Percentiles rank a stretch among this genome's conserved stretches.
Evolutionary conservation across 2,329 filamentous ascomycete species (phyloP).

Genomic region (Metarhizium album): DNA sequence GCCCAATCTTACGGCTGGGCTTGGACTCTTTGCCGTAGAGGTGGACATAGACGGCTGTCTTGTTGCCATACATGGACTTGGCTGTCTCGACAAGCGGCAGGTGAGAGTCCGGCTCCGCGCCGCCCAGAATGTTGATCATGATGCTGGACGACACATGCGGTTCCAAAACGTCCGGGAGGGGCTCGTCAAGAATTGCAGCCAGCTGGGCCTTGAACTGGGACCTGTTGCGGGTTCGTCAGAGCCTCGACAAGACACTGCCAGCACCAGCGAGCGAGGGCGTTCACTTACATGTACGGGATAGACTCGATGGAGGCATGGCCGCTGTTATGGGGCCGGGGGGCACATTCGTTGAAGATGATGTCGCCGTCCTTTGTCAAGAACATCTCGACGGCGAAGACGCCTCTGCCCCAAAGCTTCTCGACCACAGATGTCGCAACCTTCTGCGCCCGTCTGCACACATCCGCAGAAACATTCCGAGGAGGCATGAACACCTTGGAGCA

Average conservation of each 20-base stretch:
- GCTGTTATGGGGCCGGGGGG: constrained; percentile 75
- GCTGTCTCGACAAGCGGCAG: constrained; percentile 36
- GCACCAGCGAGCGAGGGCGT: not conserved
- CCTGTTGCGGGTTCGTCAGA: constrained; percentile 2
- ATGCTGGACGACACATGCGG: constrained; percentile 53
- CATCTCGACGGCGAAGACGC: constrained; percentile 94
- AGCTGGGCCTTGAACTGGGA: constrained; percentile 92
- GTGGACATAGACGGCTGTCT: constrained; percentile 54
- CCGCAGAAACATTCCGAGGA: constrained; percentile 55
- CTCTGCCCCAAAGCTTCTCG: constrained; percentile 70
- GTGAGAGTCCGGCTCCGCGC: constrained; percentile 54
- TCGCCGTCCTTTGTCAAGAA: constrained; percentile 67
- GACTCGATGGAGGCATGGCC: constrained; percentile 95
- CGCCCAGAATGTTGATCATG: constrained; percentile 75
- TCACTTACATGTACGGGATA: constrained; percentile 51
- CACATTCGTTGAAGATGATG: constrained; percentile 20
- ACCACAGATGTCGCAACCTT: constrained; percentile 71
- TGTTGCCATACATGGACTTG: constrained; percentile 29
- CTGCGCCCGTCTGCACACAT: constrained; percentile 55
- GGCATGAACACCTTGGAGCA: constrained; percentile 89
- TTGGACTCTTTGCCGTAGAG: constrained; percentile 87
- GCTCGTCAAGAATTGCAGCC: constrained; percentile 61
- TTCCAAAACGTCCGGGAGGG: constrained; percentile 45
- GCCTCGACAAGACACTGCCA: not conserved
- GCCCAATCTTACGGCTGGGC: constrained; percentile 87